A percentile compares a stretch with the other conserved stretches of the same genome.
Conservation (phyloP, 2,329 filamentous ascomycete genomes). For the Fusarium domesticum region DNA sequence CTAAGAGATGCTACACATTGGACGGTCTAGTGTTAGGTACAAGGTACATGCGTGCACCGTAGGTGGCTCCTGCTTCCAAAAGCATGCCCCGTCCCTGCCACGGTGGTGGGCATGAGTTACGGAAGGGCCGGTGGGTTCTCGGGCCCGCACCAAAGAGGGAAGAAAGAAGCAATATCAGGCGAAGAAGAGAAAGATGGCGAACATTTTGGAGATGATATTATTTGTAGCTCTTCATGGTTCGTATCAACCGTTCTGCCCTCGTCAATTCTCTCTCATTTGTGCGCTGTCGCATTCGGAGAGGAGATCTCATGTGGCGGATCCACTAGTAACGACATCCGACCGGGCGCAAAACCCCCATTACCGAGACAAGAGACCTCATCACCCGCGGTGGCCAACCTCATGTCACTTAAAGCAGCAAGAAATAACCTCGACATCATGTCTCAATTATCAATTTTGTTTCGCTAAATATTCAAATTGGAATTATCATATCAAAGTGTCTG, state of each 20-base stretch:
- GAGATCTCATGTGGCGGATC: conserved; percentile 29
- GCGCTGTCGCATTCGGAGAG: conserved; percentile 16
- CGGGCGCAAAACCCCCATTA: conserved; percentile 28
- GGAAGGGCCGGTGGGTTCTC: conserved; percentile 28
- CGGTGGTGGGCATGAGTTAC: too few relatives aligned
- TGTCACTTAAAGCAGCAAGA: not conserved
- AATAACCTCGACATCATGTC: not conserved
- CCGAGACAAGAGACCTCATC: conserved; percentile 21
- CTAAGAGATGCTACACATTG: not conserved
- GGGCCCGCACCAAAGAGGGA: conserved; percentile 24
- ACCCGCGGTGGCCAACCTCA: conserved; percentile 4
- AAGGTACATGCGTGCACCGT: conserved; percentile 11
- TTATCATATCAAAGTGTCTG: too few relatives aligned
- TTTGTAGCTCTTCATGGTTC: not conserved
- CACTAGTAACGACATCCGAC: conserved; percentile 36
- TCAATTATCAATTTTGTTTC: too few relatives aligned
- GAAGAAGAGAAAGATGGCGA: not conserved
- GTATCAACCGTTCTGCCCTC: not conserved
- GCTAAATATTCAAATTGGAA: too few relatives aligned
- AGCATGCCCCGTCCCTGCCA: conserved; percentile 8
- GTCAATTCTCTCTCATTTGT: conserved; percentile 8
- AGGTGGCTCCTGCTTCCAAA: conserved; percentile 10
- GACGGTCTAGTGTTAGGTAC: conserved; percentile 18
- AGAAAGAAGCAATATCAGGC: conserved; percentile 1
- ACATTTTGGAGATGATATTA: not conserved